Percentiles rank a stretch among this genome's conserved stretches.
Evolutionary conservation across 495 filamentous ascomycete species (phyloP).

Genomic region (Venustampulla echinocandica): DNA sequence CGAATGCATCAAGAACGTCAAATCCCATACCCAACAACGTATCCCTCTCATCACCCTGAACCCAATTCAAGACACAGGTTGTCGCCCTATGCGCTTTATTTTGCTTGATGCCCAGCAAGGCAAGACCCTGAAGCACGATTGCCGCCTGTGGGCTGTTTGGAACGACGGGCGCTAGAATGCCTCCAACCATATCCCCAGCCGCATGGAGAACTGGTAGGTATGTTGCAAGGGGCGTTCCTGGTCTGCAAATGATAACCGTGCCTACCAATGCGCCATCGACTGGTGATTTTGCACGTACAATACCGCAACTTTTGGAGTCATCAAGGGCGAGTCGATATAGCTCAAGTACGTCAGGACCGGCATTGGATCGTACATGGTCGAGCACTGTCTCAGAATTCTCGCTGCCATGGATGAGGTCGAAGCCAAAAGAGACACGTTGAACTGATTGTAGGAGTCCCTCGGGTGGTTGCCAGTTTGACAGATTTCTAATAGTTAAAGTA

Average conservation of each 20-base stretch:
- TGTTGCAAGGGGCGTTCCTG: slow-evolving; percentile 54
- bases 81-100: slow-evolving; percentile 47
- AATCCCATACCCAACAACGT: slow-evolving; percentile 22
- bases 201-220: slow-evolving; percentile 55
- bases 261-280: slow-evolving; percentile 62
- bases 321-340: slow-evolving; percentile 72
- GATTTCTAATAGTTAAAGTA: slow-evolving; percentile 56
- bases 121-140: slow-evolving; percentile 66
- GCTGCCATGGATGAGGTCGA: slow-evolving; percentile 74
- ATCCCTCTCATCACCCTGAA: slow-evolving; percentile 20
- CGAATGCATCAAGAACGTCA: slow-evolving; percentile 23
- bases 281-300: slow-evolving; percentile 70
- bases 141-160: slow-evolving; percentile 52
- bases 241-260: slow-evolving; percentile 75
- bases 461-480: slow-evolving; percentile 64
- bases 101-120: slow-evolving; percentile 72
- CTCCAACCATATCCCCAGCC: slow-evolving; percentile 35
- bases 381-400: slow-evolving; percentile 68
- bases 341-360: slow-evolving; percentile 72
- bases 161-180: slow-evolving; percentile 74
- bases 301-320: slow-evolving; percentile 63
- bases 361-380: slow-evolving; percentile 64
- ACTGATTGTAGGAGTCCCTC: slow-evolving; percentile 63
- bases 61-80: slow-evolving; percentile 21
- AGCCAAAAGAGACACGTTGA: slow-evolving; percentile 56